Percentiles rank a stretch among this genome's conserved stretches.
Evolutionary conservation across 2,329 filamentous ascomycete species (phyloP).

Genomic region (Beauveria brongniartii): DNA sequence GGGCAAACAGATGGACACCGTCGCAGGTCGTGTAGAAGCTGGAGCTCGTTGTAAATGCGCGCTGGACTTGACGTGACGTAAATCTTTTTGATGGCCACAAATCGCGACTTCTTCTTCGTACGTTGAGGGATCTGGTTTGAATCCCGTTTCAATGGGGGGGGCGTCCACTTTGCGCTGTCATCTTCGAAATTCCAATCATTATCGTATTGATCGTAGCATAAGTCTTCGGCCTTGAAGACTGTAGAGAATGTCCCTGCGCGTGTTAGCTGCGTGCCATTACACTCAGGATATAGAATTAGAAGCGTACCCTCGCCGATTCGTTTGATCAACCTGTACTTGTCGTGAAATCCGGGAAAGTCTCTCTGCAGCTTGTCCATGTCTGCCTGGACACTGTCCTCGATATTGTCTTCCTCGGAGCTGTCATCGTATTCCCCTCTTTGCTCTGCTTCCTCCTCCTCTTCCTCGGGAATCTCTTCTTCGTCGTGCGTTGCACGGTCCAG

Average conservation of each 20-base stretch:
- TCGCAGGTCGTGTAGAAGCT: slow-evolving; percentile 80
- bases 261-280: slow-evolving; percentile 12
- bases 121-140: slow-evolving; percentile 28
- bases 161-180: slow-evolving; percentile 57
- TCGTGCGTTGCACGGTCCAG: slow-evolving; percentile 17
- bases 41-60: slow-evolving; percentile 92
- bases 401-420: slow-evolving; percentile 49
- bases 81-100: slow-evolving; percentile 97
- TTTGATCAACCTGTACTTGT: slow-evolving; percentile 85
- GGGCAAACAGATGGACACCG: slow-evolving; percentile 83
- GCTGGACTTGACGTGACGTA: slow-evolving; percentile 94
- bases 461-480: slow-evolving; percentile 22
- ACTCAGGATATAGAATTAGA: not conserved
- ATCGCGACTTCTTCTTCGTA: slow-evolving; percentile 47
- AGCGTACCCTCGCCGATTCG: slow-evolving; percentile 84
- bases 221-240: slow-evolving; percentile 95
- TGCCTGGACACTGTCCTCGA: slow-evolving; percentile 63
- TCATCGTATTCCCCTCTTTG: slow-evolving; percentile 34
- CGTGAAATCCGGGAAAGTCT: slow-evolving; percentile 74
- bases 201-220: slow-evolving; percentile 72
- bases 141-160: slow-evolving; percentile 55
- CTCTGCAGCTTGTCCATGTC: slow-evolving; percentile 83
- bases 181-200: slow-evolving; percentile 80
- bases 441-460: slow-evolving; percentile 27
- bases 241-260: slow-evolving; percentile 89